Percentiles rank a stretch among this genome's conserved stretches.
Conservation (phyloP, 2,329 filamentous ascomycete genomes). For the Aureobasidium sp. region DNA sequence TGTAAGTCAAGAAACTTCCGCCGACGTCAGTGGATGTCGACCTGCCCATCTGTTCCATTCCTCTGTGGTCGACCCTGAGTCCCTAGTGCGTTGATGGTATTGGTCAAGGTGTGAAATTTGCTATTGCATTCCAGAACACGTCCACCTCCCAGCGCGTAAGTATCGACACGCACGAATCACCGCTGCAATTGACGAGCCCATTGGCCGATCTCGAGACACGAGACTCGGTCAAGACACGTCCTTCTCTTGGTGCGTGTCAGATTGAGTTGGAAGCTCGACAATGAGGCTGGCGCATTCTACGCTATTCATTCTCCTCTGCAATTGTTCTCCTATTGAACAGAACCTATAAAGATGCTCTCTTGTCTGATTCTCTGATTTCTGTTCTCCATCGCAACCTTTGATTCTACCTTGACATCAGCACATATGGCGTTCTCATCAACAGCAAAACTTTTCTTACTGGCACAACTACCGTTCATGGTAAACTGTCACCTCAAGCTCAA, state of each 20-base stretch:
- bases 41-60: background rate
- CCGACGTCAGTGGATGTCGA: background rate
- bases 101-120: background rate
- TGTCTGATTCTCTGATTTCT: background rate
- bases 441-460: constrained; percentile 1
- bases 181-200: background rate
- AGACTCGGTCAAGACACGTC: background rate
- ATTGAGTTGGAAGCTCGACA: background rate
- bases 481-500: constrained; percentile 70
- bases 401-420: background rate
- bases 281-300: constrained; percentile 8
- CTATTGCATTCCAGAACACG: constrained; percentile 2
- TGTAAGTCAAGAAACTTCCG: background rate
- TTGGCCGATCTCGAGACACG: constrained; percentile 1
- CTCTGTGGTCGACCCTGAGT: background rate
- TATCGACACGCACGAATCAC: background rate
- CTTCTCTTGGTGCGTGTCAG: background rate
- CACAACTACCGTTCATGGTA: constrained; percentile 28
- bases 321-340: background rate
- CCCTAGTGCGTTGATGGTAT: background rate
- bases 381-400: background rate
- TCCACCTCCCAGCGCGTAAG: background rate
- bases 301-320: background rate
- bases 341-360: background rate
- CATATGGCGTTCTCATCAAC: background rate